Base-by-base conservation (phyloP, 208 protist species). In the Crithidia acanthocephali region DNA sequence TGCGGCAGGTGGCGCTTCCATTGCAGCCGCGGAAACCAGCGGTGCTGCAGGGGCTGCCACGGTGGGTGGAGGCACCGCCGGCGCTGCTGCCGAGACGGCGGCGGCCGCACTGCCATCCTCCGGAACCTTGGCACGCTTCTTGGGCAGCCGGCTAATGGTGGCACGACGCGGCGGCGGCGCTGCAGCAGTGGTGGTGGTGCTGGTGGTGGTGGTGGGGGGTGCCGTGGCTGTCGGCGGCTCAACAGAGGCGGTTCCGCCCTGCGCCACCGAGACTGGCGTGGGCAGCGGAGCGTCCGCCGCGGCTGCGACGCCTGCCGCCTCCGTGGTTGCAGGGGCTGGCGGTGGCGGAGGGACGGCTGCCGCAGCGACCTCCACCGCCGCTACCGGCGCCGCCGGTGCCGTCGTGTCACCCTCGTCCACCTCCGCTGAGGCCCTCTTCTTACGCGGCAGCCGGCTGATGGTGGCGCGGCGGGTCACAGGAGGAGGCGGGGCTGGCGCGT, bases 351-450 rank as follows among this genome's bases (percentile, higher is more conserved):
- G 16, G 20, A 23, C 15, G 15, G 45, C 9, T 42, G n/a, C n/a
- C n/a, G n/a, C n/a, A n/a, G n/a, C n/a, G n/a, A 42, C 45, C 18
- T 22, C 45, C 18, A 16, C 45, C 18, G 45, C 8, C 18, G 45
- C 45, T 22, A 22, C 45, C 5, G 45, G 10, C 22, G 18, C 33
- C 1, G 32, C 30, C 53, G 23, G 45, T 20, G 53, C 20, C 1
- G 15, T 13, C 22, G 27, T 32, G 64, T 16, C 69, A 22, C 2
- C 11, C 8, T 56, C 61, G 2, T 55, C 40, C 23, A 75, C 16
- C 61, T 68, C 69, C 23, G 69, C 47, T 28, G 68, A 75, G 69
- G 68, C 61, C 44, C 56, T 62, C 44, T 68, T 67, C 40, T 75
- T 75, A 1, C n/a, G n/a, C n/a, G 71, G 71, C 33, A 64, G 44